These are phyloP conservation scores for Dioscorea dumetorum DNA, from an alignment of 106 monocot genomes.

Conservation along the genomic window DNA sequence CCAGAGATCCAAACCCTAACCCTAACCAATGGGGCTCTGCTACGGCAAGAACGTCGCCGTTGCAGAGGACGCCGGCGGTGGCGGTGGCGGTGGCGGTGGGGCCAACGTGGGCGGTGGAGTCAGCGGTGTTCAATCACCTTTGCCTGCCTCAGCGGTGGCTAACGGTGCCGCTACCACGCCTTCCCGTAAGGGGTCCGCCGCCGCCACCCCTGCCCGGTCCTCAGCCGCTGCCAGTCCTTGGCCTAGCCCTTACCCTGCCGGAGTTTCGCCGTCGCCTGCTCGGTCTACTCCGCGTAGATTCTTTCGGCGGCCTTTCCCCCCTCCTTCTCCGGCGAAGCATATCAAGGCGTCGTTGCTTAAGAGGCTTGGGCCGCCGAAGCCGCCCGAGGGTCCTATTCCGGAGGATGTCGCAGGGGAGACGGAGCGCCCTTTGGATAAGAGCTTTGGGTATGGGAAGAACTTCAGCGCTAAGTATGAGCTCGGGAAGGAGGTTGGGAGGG, in stretches of 20 bases:
- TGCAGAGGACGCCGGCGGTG: conserved; percentile 5
- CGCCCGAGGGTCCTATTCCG: conserved; percentile 41
- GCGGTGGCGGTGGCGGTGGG: conserved; percentile 12
- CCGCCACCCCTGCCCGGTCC: conserved; percentile 20
- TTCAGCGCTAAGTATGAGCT: conserved; percentile 68
- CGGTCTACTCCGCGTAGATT: conserved; percentile 50
- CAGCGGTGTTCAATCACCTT: neutral
- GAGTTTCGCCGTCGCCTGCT: conserved; percentile 48
- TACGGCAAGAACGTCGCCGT: conserved; percentile 49
- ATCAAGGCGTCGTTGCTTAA: conserved; percentile 30
- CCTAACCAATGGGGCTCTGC: conserved; percentile 53
- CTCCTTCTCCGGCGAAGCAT: conserved; percentile 52
- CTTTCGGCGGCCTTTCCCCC: conserved; percentile 48
- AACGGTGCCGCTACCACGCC: neutral
- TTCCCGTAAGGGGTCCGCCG: neutral
- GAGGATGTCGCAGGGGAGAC: conserved; percentile 31
- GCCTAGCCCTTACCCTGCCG: conserved; percentile 47
- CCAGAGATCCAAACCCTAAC: too few species aligned
- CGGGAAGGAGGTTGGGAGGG: conserved; percentile 68
- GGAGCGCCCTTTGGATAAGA: conserved; percentile 55
- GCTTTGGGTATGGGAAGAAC: conserved; percentile 64
- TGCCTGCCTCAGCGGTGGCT: neutral
- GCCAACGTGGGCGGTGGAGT: too few species aligned
- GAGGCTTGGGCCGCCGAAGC: conserved; percentile 21
- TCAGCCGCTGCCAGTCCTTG: conserved; percentile 31